Evolutionary conservation across 2,329 filamentous ascomycete genomes (phyloP).

Genomic region (Claviceps arundinis): DNA sequence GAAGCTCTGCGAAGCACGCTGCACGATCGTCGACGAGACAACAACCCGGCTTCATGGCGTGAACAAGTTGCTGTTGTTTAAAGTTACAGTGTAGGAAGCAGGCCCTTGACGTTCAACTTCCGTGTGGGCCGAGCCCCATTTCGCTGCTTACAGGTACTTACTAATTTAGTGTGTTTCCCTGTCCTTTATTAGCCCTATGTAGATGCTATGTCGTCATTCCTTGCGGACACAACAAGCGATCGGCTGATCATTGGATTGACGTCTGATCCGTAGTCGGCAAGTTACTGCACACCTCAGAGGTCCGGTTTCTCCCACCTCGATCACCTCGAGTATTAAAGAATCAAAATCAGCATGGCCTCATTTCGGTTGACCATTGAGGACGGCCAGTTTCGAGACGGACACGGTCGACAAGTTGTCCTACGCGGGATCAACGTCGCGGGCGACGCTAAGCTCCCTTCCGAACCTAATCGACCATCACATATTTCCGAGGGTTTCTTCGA

Average conservation of each 20-base stretch:
- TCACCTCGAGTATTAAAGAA: neutral
- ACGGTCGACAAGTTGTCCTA: slow-evolving; percentile 75
- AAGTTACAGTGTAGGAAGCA: too few relatives aligned
- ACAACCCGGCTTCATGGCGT: too few relatives aligned
- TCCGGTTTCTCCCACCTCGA: neutral
- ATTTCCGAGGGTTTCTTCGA: slow-evolving; percentile 73
- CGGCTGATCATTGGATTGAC: neutral
- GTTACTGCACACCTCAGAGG: neutral
- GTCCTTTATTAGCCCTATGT: too few relatives aligned
- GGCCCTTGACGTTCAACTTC: too few relatives aligned
- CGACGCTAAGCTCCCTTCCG: slow-evolving; percentile 79
- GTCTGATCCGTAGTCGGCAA: neutral
- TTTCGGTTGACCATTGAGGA: slow-evolving; percentile 76
- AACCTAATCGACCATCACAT: slow-evolving; percentile 72
- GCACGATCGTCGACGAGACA: too few relatives aligned
- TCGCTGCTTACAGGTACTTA: too few relatives aligned
- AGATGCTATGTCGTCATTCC: slow-evolving; percentile 1
- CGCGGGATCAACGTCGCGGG: slow-evolving; percentile 89
- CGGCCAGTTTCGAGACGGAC: slow-evolving; percentile 65
- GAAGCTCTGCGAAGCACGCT: too few relatives aligned
- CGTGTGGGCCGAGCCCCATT: too few relatives aligned
- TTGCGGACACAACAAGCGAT: neutral
- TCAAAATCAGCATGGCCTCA: slow-evolving; percentile 44
- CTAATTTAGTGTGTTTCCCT: too few relatives aligned
- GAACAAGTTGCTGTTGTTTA: too few relatives aligned